phyloP scores from a whole-genome alignment of 306 rosid species.

The Senna tora region DNA sequence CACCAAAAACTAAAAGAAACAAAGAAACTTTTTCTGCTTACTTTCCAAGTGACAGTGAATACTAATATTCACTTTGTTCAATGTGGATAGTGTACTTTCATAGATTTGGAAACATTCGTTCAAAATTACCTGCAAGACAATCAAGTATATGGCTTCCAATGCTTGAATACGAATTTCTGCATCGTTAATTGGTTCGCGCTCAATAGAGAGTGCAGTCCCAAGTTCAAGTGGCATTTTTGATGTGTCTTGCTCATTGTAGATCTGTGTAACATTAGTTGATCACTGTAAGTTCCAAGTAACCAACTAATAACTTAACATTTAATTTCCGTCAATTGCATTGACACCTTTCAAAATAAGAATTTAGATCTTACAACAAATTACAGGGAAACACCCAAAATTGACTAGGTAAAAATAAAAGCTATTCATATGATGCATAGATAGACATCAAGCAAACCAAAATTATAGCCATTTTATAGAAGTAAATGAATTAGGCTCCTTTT shows the following conservation, averaged over 20 bases:
- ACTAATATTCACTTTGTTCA: conserved; percentile 5
- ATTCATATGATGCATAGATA: background rate
- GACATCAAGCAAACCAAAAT: conserved; percentile 19
- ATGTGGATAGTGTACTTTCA: background rate
- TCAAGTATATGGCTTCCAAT: conserved; percentile 90
- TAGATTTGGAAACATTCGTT: conserved; percentile 2
- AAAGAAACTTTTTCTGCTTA: background rate
- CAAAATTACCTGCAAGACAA: conserved; percentile 67
- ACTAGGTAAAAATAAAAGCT: too few relatives aligned
- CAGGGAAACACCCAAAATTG: background rate
- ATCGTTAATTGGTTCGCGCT: conserved; percentile 79
- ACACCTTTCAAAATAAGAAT: conserved; percentile 25
- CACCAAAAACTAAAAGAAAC: background rate
- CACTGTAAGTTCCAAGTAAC: too few relatives aligned
- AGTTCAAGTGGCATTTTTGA: conserved; percentile 95
- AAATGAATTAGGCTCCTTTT: conserved; percentile 14
- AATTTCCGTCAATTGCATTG: too few relatives aligned
- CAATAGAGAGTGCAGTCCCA: conserved; percentile 83
- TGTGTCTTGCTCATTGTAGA: conserved; percentile 76
- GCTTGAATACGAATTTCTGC: conserved; percentile 81
- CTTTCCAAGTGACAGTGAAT: conserved; percentile 5
- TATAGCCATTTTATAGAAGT: background rate
- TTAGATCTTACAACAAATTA: conserved; percentile 15
- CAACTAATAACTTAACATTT: too few relatives aligned
- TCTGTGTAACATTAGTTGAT: conserved; percentile 61